Percentiles rank a stretch among this genome's conserved stretches.
Conservation (phyloP, 2,329 filamentous ascomycete genomes). For the Clathrospora elynae region DNA sequence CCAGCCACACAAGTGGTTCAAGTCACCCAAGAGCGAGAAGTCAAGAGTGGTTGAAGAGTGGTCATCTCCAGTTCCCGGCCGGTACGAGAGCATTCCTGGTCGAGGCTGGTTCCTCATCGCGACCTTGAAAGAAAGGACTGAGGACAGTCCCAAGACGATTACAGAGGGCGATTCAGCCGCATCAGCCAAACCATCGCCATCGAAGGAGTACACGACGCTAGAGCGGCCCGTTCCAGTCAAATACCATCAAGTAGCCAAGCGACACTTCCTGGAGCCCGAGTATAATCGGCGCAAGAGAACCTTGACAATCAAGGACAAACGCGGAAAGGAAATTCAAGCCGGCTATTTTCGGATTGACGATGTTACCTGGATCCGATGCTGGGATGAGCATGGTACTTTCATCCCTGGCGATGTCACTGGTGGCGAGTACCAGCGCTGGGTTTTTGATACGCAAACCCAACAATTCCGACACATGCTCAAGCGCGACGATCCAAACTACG, state of each 20-base stretch:
- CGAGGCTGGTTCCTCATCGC: constrained; percentile 58
- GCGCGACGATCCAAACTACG: constrained; percentile 46
- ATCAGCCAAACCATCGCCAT: constrained; percentile 7
- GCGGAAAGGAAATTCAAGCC: constrained; percentile 47
- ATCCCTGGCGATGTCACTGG: constrained; percentile 50
- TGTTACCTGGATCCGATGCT: constrained; percentile 57
- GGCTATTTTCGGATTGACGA: constrained; percentile 59
- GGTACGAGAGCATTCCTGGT: constrained; percentile 57
- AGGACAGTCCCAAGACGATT: constrained; percentile 29
- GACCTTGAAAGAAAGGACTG: constrained; percentile 40
- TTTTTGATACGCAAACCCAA: constrained; percentile 50
- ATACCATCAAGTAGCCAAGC: constrained; percentile 57
- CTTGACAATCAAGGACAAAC: constrained; percentile 48
- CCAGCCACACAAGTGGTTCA: constrained; percentile 58
- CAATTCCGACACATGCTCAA: constrained; percentile 48
- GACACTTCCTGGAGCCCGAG: constrained; percentile 56
- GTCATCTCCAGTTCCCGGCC: constrained; percentile 54
- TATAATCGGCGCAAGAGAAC: constrained; percentile 55
- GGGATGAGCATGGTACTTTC: constrained; percentile 57
- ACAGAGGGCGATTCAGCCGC: constrained; percentile 25
- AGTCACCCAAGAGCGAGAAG: constrained; percentile 47
- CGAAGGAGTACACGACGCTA: constrained; percentile 34
- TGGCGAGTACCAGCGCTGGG: constrained; percentile 54
- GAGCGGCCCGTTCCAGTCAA: constrained; percentile 47
- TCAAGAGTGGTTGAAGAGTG: constrained; percentile 55